A percentile compares a stretch with the other conserved stretches of the same genome.
Evolutionary conservation across 2,329 filamentous ascomycete genomes (phyloP).

Genomic region (Botrytis deweyae): DNA sequence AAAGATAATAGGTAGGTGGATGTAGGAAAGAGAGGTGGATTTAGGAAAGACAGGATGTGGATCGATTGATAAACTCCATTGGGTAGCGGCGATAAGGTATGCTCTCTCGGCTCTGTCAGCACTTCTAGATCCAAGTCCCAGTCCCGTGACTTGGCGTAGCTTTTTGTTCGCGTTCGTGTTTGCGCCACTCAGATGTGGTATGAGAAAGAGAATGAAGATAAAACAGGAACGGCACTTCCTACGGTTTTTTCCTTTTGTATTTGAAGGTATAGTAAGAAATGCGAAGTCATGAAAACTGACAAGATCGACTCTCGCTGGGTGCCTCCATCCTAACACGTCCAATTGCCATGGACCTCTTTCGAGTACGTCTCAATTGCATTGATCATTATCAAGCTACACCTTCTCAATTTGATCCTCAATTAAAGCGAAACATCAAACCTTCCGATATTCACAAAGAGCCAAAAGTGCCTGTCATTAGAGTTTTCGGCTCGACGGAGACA

Average conservation of each 20-base stretch:
- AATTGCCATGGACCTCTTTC: slow-evolving; percentile 68
- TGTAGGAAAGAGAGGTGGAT: background rate
- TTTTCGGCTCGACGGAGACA: slow-evolving; percentile 90
- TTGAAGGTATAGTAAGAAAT: background rate
- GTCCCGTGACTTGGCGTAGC: slow-evolving; percentile 5
- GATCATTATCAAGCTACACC: slow-evolving; percentile 87
- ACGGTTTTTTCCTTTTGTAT: background rate
- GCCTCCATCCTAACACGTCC: slow-evolving; percentile 14
- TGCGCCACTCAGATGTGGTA: background rate
- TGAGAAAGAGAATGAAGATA: background rate
- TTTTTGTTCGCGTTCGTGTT: slow-evolving; percentile 1
- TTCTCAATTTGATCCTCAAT: slow-evolving; percentile 75
- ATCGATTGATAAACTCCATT: background rate
- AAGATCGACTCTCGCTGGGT: background rate
- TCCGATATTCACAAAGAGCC: slow-evolving; percentile 62
- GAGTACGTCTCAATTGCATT: slow-evolving; percentile 90
- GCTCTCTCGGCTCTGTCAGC: slow-evolving; percentile 4
- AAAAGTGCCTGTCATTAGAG: slow-evolving; percentile 79
- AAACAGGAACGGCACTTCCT: background rate
- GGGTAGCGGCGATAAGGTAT: background rate
- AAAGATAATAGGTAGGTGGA: background rate
- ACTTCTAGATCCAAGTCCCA: background rate
- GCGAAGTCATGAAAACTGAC: slow-evolving; percentile 11
- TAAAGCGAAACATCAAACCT: slow-evolving; percentile 63
- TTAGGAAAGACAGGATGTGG: background rate